A percentile compares a stretch with the other conserved stretches of the same genome.
phyloP scores from a whole-genome alignment of 768 basidiomycete genomes.

The Lactarius sp. region DNA sequence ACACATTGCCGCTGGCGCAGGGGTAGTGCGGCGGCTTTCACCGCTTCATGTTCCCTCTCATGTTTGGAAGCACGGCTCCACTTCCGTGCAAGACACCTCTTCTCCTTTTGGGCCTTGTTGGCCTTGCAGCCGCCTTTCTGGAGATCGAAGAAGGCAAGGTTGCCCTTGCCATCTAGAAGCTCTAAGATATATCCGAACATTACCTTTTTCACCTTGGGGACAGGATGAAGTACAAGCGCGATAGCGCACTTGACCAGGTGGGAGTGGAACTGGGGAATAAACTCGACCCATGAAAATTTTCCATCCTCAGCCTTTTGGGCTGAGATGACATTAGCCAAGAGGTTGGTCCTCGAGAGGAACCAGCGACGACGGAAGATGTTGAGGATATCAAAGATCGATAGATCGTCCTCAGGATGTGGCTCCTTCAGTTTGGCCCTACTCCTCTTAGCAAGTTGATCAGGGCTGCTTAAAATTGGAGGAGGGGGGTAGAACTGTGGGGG shows the following conservation, averaged over 20 bases:
- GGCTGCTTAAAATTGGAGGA: too few relatives aligned
- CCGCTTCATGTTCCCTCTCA: too few relatives aligned
- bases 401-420: neutral
- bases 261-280: too few relatives aligned
- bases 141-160: neutral
- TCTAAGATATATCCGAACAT: neutral
- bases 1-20: too few relatives aligned
- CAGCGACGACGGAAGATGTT: neutral
- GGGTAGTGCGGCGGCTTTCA: too few relatives aligned
- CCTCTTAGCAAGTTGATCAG: too few relatives aligned
- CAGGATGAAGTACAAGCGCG: too few relatives aligned
- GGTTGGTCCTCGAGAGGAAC: neutral
- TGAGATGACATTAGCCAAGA: neutral
- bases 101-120: constrained; percentile 1
- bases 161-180: neutral
- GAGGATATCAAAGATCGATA: neutral
- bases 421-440: too few relatives aligned
- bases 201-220: too few relatives aligned
- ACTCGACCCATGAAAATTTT: too few relatives aligned
- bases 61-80: neutral
- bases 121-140: neutral
- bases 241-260: too few relatives aligned
- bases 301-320: neutral
- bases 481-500: too few relatives aligned
- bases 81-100: neutral